A percentile compares a stretch with the other conserved stretches of the same genome.
These are phyloP conservation scores for Aeminium ludgeri DNA, from an alignment of 495 filamentous ascomycete species.

Conservation along the genomic window DNA sequence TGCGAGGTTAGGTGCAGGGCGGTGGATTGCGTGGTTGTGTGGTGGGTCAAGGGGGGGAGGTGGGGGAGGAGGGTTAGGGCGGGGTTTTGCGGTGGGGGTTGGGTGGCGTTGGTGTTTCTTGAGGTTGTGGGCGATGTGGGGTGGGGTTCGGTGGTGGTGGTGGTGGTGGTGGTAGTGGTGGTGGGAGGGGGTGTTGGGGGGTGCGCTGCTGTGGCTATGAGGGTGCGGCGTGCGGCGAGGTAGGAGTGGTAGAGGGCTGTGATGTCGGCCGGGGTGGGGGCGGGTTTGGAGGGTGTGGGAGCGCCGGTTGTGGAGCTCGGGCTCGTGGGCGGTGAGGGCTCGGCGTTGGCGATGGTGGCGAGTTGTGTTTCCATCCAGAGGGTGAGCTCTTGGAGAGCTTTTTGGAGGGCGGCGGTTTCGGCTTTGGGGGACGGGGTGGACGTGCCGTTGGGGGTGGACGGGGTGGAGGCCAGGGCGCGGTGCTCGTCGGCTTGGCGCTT, in stretches of 20 bases:
- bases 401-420: constrained; percentile 18
- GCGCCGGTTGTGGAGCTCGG: not conserved
- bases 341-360: constrained; percentile 15
- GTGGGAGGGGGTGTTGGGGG: not conserved
- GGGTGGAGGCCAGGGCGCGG: not conserved
- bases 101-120: not conserved
- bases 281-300: not conserved
- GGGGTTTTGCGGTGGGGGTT: not conserved
- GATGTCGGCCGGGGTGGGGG: not conserved
- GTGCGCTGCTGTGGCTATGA: constrained; percentile 1
- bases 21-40: constrained; percentile 6
- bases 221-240: constrained; percentile 2
- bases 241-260: constrained; percentile 9
- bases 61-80: constrained; percentile 7
- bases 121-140: not conserved
- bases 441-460: not conserved
- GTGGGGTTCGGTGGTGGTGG: not conserved
- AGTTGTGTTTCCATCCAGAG: constrained; percentile 24
- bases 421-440: not conserved
- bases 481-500: constrained; percentile 4
- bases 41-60: constrained; percentile 2
- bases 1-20: constrained; percentile 8
- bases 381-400: constrained; percentile 20
- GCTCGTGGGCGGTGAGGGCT: not conserved
- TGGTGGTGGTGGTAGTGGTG: not conserved